Evolutionary conservation across 2,329 filamentous ascomycete genomes (phyloP).

Genomic region (Monosporascus sp.): DNA sequence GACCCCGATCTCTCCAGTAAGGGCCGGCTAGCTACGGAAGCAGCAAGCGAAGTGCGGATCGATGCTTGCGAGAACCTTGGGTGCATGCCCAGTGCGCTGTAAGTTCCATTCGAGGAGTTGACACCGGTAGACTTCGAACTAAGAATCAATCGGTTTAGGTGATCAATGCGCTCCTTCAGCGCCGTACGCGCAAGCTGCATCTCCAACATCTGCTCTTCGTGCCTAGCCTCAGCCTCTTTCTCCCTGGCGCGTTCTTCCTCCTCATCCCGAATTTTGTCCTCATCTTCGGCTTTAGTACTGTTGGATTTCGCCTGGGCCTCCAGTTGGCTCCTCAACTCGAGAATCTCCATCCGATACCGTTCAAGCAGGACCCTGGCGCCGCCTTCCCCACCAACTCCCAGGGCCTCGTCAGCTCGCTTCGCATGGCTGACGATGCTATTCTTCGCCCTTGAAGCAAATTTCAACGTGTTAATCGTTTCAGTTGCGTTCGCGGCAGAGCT

Average conservation of each 20-base stretch:
- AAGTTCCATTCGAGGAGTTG: slow-evolving; percentile 65
- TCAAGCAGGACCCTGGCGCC: slow-evolving; percentile 84
- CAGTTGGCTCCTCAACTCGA: slow-evolving; percentile 72
- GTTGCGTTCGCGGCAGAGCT: slow-evolving; percentile 65
- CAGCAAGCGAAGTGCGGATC: slow-evolving; percentile 63
- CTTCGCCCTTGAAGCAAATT: slow-evolving; percentile 93
- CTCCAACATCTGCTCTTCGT: slow-evolving; percentile 96
- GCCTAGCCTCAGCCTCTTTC: slow-evolving; percentile 76
- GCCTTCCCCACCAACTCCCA: slow-evolving; percentile 75
- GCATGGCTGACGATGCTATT: slow-evolving; percentile 98
- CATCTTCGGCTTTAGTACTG: slow-evolving; percentile 56
- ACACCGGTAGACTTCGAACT: slow-evolving; percentile 95
- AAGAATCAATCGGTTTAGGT: slow-evolving; percentile 89
- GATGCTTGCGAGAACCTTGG: slow-evolving; percentile 59
- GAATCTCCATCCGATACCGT: slow-evolving; percentile 89
- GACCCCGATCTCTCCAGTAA: slow-evolving; percentile 61
- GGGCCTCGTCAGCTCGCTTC: slow-evolving; percentile 86
- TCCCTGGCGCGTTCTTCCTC: slow-evolving; percentile 70
- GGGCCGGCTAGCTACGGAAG: slow-evolving; percentile 49
- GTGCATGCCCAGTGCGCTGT: slow-evolving; percentile 62
- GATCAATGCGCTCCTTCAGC: slow-evolving; percentile 93
- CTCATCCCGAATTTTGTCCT: slow-evolving; percentile 57
- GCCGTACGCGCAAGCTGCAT: slow-evolving; percentile 97
- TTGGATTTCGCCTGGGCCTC: slow-evolving; percentile 74
- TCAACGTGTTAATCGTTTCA: slow-evolving; percentile 92